Evolutionary conservation across 2,329 filamentous ascomycete genomes (phyloP), one percentile per base, ranked within the genome.

Genomic region (Aspergillus versicolor): DNA sequence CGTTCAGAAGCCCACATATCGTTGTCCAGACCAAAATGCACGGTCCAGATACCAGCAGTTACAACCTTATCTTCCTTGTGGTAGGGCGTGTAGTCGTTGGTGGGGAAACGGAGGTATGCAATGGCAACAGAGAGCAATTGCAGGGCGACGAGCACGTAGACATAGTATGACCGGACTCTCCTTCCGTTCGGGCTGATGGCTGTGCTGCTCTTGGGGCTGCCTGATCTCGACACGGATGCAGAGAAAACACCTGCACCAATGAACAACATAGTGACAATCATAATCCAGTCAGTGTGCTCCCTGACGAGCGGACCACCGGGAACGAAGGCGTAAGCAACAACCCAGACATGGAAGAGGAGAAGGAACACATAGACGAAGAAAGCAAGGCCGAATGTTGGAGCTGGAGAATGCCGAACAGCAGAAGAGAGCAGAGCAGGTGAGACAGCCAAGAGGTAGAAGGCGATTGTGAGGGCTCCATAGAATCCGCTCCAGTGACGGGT

Each of bases 1-100:
- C 90, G 86, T 75, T 99, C 94, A 0, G 93, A 96, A 9, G 91
- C 93, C 91, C 92, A 97, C 92, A 97, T 97, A 73, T 97, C 90
- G 67, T 99, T 97, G 77, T 99, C 94, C 19, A 99, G 85, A 13
- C 90, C 92, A 74, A 99, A 99, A 77, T 99, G 94, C 55, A 97
- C 92, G 0, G 94, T 99, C 94, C 94, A 99, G 73, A 99, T 97
- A 65, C 94, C 94, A 1, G 92, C 91, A 0, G 95, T 97, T 58
- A 97, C 83, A 52, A 95, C 79, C 65, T 94, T 94, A 61, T 92
- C 89, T 52, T 96, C 86, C 38, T 85, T 84, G 71, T 99, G 93
- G 74, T 97, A 92, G 0, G 94, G 90, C 55, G 85, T 86, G 78
- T 97, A 96, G 76, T 97, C 87, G 71, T 97, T 93, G 2, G 88